Conservation (phyloP, 192 early-diverging fungal species). For the Borealophlyctis nickersoniae region DNA sequence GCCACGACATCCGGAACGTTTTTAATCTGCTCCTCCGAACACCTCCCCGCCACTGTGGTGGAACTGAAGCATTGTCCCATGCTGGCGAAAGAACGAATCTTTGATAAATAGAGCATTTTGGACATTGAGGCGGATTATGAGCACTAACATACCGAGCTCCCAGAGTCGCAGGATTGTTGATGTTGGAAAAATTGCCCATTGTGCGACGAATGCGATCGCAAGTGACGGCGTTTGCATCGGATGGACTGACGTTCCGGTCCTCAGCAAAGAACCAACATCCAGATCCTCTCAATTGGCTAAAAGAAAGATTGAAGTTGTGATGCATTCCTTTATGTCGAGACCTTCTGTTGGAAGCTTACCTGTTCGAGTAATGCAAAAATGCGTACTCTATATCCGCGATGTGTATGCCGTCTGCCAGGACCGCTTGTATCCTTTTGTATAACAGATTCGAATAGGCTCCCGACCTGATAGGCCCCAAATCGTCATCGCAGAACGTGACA, state of each 20-base stretch:
- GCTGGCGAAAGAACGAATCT: too few species aligned
- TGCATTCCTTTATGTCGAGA: too few species aligned
- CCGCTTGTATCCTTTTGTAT: slow-evolving; percentile 47
- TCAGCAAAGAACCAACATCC: slow-evolving; percentile 72
- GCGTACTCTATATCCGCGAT: slow-evolving; percentile 55
- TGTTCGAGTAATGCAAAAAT: slow-evolving; percentile 68
- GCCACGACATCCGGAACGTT: slow-evolving; percentile 59
- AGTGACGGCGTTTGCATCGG: slow-evolving; percentile 16
- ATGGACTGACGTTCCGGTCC: slow-evolving; percentile 13
- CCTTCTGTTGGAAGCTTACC: slow-evolving; percentile 9
- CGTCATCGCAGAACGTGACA: slow-evolving; percentile 69
- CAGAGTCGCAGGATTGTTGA: slow-evolving; percentile 64
- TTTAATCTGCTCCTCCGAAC: slow-evolving; percentile 31
- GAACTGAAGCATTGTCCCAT: slow-evolving; percentile 72
- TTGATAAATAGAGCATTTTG: too few species aligned
- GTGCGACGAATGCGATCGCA: slow-evolving; percentile 52
- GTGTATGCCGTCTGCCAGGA: slow-evolving; percentile 57
- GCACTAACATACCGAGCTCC: slow-evolving; percentile 52
- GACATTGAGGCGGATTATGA: too few species aligned
- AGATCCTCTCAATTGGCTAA: slow-evolving; percentile 38
- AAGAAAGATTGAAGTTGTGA: too few species aligned
- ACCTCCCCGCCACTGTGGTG: slow-evolving; percentile 47
- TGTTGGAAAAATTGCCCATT: slow-evolving; percentile 71
- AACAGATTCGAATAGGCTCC: not conserved
- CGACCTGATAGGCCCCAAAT: slow-evolving; percentile 29